A percentile compares a stretch with the other conserved stretches of the same genome.
These are phyloP conservation scores for Elymus sibiricus DNA, from an alignment of 176 grass and related monocot species.

Conservation along the genomic window DNA sequence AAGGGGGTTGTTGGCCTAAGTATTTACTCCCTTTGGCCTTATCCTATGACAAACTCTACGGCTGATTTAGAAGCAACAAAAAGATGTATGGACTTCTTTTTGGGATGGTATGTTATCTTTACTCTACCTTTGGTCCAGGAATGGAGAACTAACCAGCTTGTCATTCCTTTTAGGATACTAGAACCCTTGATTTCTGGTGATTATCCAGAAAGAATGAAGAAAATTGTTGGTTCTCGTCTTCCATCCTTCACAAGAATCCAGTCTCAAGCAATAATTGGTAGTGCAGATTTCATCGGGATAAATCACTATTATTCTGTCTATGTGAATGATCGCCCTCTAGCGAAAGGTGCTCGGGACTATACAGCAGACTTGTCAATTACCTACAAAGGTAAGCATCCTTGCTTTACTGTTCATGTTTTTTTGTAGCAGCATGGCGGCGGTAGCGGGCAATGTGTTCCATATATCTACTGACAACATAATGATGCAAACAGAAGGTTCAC, in stretches of 20 bases:
- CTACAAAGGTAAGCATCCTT: constrained; percentile 15
- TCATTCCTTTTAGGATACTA: constrained; percentile 33
- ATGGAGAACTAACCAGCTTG: background rate
- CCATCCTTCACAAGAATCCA: constrained; percentile 44
- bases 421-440: background rate
- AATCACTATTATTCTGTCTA: constrained; percentile 64
- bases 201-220: constrained; percentile 58
- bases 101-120: constrained; percentile 33
- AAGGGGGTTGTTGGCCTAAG: constrained; percentile 58
- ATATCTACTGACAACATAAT: background rate
- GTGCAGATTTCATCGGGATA: constrained; percentile 58
- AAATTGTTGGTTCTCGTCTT: constrained; percentile 42
- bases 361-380: constrained; percentile 8
- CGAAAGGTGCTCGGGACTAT: constrained; percentile 25
- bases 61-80: constrained; percentile 36
- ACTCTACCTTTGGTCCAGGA: background rate
- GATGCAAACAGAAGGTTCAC: background rate
- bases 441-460: background rate
- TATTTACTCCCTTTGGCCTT: constrained; percentile 41
- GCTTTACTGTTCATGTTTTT: background rate
- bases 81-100: constrained; percentile 30
- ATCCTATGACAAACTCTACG: constrained; percentile 46
- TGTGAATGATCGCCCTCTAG: constrained; percentile 37
- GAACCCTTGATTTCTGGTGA: constrained; percentile 52
- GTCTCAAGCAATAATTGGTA: constrained; percentile 28